Evolutionary conservation across 148 eudicot genomes (phyloP).

Genomic region (Vaccinium myrtillus): DNA sequence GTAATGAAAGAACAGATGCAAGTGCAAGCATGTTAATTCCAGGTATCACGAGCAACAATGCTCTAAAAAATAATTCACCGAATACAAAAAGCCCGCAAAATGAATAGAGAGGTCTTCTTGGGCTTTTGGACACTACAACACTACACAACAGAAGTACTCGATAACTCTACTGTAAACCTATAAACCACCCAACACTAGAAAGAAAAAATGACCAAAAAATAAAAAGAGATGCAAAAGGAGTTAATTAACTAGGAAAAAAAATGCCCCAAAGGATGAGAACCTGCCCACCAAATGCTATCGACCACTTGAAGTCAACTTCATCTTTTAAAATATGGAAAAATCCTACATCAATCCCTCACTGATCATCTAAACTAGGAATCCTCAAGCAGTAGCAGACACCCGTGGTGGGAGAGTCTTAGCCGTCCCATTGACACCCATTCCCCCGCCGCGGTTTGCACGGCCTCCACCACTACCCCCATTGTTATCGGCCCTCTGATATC

Average conservation of each 20-base stretch:
- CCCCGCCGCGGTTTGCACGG: constrained; percentile 30
- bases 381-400: constrained; percentile 10
- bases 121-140: constrained; percentile 3
- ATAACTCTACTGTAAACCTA: constrained; percentile 1
- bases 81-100: constrained; percentile 4
- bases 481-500: constrained; percentile 49
- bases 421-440: constrained; percentile 1
- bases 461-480: constrained; percentile 34
- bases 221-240: background rate
- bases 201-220: background rate
- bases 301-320: background rate
- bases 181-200: background rate
- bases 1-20: background rate
- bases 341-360: constrained; percentile 10
- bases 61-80: background rate
- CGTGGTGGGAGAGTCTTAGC: constrained; percentile 3
- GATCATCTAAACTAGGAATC: constrained; percentile 8
- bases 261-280: background rate
- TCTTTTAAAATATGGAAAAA: background rate
- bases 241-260: constrained; percentile 2
- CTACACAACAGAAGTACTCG: background rate
- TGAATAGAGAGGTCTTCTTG: constrained; percentile 9
- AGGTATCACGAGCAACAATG: background rate
- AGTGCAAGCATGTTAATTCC: constrained; percentile 2
- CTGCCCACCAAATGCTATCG: constrained; percentile 10